Conservation (phyloP, 2,329 filamentous ascomycete genomes). For the Cordyceps cateniannulata region DNA sequence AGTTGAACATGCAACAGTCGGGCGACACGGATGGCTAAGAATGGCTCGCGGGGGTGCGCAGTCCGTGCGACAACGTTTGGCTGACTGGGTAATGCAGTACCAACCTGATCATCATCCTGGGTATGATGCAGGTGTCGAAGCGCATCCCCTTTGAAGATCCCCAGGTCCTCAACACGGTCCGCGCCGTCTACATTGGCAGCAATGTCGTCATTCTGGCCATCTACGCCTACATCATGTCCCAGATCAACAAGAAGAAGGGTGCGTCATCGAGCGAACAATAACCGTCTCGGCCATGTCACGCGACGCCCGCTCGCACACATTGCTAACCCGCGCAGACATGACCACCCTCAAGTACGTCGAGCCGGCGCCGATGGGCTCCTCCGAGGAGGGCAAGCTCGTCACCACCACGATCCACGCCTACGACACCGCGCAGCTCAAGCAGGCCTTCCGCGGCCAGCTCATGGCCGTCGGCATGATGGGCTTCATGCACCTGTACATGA, state of each 20-base stretch:
- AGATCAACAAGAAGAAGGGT: constrained; percentile 98
- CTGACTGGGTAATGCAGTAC: constrained; percentile 49
- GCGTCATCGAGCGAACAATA: constrained; percentile 18
- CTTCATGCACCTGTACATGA: constrained; percentile 98
- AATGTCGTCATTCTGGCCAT: constrained; percentile 78
- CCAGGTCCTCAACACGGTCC: constrained; percentile 49
- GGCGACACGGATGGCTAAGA: not conserved
- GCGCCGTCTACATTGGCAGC: constrained; percentile 49
- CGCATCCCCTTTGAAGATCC: constrained; percentile 89
- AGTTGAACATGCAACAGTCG: not conserved
- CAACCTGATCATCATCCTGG: constrained; percentile 90
- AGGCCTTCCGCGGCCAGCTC: constrained; percentile 80
- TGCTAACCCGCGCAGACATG: constrained; percentile 56
- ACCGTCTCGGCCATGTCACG: not conserved
- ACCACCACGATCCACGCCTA: constrained; percentile 96
- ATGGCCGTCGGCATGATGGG: constrained; percentile 98
- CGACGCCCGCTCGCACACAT: not conserved
- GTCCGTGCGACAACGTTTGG: not conserved
- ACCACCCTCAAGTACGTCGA: constrained; percentile 99
- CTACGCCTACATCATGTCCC: constrained; percentile 76
- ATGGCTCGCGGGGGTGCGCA: not conserved
- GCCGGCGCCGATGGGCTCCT: constrained; percentile 84
- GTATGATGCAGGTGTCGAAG: constrained; percentile 98
- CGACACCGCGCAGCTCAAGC: constrained; percentile 78
- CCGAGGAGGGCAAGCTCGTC: constrained; percentile 91